A percentile compares a stretch with the other conserved stretches of the same genome.
phyloP scores from a whole-genome alignment of 2,329 filamentous ascomycete species.

The Cyclaneusma minus region DNA sequence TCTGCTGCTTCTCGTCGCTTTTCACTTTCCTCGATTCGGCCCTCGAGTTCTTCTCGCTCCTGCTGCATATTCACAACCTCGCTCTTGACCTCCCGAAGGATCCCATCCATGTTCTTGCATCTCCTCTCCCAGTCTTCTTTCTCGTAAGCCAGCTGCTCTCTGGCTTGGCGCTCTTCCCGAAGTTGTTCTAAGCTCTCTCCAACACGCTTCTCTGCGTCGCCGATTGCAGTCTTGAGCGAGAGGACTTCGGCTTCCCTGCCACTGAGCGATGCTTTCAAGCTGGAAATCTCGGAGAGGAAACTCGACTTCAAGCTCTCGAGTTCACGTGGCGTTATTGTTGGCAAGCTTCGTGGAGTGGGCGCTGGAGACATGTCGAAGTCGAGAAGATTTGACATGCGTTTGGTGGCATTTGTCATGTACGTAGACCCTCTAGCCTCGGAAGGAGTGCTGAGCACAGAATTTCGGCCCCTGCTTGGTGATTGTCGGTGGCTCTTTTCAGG shows the following conservation, averaged over 20 bases:
- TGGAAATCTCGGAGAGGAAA: constrained; percentile 85
- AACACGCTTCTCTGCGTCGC: constrained; percentile 82
- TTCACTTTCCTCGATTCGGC: constrained; percentile 63
- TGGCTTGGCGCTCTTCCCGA: constrained; percentile 56
- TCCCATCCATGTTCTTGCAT: constrained; percentile 69
- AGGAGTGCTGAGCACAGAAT: constrained; percentile 8
- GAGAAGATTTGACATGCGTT: constrained; percentile 49
- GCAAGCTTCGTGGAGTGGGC: constrained; percentile 81
- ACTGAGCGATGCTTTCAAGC: constrained; percentile 78
- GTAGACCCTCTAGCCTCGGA: constrained; percentile 3
- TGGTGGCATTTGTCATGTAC: constrained; percentile 13
- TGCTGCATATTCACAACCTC: constrained; percentile 65
- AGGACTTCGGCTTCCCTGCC: constrained; percentile 87
- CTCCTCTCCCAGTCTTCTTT: constrained; percentile 74
- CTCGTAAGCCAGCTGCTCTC: constrained; percentile 59
- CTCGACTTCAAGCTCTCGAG: constrained; percentile 82
- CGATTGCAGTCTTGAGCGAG: constrained; percentile 73
- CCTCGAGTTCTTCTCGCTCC: constrained; percentile 68
- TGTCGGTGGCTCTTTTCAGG: constrained; percentile 29
- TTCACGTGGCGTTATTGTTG: constrained; percentile 81
- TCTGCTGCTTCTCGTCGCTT: constrained; percentile 59
- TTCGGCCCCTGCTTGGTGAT: constrained; percentile 29
- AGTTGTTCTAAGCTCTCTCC: constrained; percentile 74
- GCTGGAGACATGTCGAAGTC: constrained; percentile 91
- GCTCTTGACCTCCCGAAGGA: constrained; percentile 65